Evolutionary conservation across 1,284 basidiomycete species (phyloP), one percentile per base, ranked within the genome.

Genomic region (Mycena sp.): DNA sequence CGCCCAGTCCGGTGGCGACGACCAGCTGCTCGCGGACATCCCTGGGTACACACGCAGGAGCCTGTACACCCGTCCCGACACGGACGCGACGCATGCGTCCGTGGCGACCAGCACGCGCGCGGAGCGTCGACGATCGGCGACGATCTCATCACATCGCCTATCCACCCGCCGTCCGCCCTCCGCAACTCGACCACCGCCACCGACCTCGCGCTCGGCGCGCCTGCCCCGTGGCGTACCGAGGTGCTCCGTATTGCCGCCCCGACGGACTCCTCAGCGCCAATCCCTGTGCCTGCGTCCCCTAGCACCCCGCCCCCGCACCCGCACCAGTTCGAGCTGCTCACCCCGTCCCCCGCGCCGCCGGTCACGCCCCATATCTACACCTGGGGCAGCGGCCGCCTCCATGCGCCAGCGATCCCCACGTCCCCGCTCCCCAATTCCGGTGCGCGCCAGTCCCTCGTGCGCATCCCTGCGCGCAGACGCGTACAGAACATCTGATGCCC

Each of bases 381-480:
- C 62, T 79, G 78, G 73, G 69, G 71, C 48, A 71, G 73, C 61
- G 69, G 71, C 48, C 72, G 73, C 61, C 70, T 73, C 19, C 57
- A 70, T n/a, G 60, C 67, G 14, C 74, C 74, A 49, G 45, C 59
- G 6, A 76, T 66, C 58, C 74, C 77, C 32, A 69, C 72, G 12
- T 69, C 77, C 10, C 84, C 81, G 16, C 77, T 86, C 51, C 79
- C 82, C 48, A 86, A 85, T 66, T 77, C 81, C 37, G 76, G 70
- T 50, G 83, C 83, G 12, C 81, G 85, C 67, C 78, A 82, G 72
- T 84, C 85, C 21, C 79, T 80, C 49, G 70, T 80, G n/a, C 82
- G 80, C 54, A 77, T 86, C 55, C 78, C 83, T 5, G 59, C 74
- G 16, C 76, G 76, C 54, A 70, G 80, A 29, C 76, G 75, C 49